phyloP scores from a whole-genome alignment of 257 asterid species.

The Scutellaria galericulata region DNA sequence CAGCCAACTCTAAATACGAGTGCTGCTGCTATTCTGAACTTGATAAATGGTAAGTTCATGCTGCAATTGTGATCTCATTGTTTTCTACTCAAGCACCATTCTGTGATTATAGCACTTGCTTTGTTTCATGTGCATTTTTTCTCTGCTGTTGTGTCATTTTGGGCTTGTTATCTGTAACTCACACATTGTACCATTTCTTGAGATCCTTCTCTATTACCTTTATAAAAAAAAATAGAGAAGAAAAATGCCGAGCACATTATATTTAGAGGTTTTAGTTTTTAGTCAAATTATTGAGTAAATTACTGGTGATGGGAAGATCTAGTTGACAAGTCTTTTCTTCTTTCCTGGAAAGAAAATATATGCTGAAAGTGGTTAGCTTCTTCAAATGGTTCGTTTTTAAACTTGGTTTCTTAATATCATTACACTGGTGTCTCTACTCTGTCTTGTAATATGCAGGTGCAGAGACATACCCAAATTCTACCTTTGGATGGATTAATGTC shows the following conservation, averaged over 20 bases:
- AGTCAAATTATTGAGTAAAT: neutral
- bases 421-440: neutral
- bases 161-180: neutral
- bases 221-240: neutral
- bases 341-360: neutral
- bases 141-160: constrained; percentile 5
- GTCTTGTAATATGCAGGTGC: constrained; percentile 48
- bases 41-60: constrained; percentile 51
- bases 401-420: constrained; percentile 19
- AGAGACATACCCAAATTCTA: constrained; percentile 48
- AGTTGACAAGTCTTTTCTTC: neutral
- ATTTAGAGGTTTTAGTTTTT: neutral
- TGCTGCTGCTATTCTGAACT: constrained; percentile 44
- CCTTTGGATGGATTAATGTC: constrained; percentile 56
- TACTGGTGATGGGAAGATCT: neutral
- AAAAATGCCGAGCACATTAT: neutral
- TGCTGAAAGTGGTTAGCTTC: constrained; percentile 5
- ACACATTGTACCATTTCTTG: neutral
- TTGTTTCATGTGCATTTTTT: neutral
- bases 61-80: neutral
- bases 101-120: neutral
- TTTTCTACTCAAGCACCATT: constrained; percentile 5
- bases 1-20: constrained; percentile 69
- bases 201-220: neutral
- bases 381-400: neutral